These are phyloP conservation scores for Dictyostelium purpureum DNA, from an alignment of 78 protist species.

Conservation along the genomic window DNA sequence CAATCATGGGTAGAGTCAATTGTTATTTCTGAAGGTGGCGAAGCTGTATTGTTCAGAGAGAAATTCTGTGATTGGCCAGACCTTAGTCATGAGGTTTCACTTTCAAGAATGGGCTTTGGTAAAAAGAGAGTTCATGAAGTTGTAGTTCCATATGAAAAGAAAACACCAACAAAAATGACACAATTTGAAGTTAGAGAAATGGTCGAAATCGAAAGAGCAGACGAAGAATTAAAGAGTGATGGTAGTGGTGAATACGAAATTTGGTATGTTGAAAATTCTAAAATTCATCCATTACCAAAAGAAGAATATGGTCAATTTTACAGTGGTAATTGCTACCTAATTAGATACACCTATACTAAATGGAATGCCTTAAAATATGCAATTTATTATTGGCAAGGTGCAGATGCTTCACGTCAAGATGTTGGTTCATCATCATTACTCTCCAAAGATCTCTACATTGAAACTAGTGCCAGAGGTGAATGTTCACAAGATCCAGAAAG, in stretches of 20 bases:
- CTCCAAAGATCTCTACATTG: slow-evolving; percentile 49
- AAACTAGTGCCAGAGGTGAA: slow-evolving; percentile 45
- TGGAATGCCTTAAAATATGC: slow-evolving; percentile 60
- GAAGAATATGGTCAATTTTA: slow-evolving; percentile 72
- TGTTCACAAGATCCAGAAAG: slow-evolving; percentile 52
- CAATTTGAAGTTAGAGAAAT: slow-evolving; percentile 51
- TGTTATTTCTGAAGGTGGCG: slow-evolving; percentile 75
- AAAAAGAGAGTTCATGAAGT: slow-evolving; percentile 33
- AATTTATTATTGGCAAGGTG: slow-evolving; percentile 60
- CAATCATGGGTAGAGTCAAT: slow-evolving; percentile 42
- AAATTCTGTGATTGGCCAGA: slow-evolving; percentile 82
- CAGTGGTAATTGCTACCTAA: slow-evolving; percentile 50
- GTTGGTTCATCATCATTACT: slow-evolving; percentile 45
- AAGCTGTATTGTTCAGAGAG: slow-evolving; percentile 66
- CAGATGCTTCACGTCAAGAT: slow-evolving; percentile 58
- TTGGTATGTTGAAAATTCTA: slow-evolving; percentile 56
- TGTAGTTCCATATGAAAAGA: slow-evolving; percentile 64
- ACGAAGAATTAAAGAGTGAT: slow-evolving; percentile 12
- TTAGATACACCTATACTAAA: slow-evolving; percentile 59
- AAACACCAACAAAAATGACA: slow-evolving; percentile 34
- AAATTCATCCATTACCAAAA: slow-evolving; percentile 24
- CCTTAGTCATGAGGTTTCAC: slow-evolving; percentile 51
- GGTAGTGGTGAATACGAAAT: slow-evolving; percentile 44
- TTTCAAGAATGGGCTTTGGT: slow-evolving; percentile 65
- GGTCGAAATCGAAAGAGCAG: slow-evolving; percentile 37